Evolutionary conservation across 1,139 yeast genomes (phyloP).

Genomic region (Geotrichum fermentans): DNA sequence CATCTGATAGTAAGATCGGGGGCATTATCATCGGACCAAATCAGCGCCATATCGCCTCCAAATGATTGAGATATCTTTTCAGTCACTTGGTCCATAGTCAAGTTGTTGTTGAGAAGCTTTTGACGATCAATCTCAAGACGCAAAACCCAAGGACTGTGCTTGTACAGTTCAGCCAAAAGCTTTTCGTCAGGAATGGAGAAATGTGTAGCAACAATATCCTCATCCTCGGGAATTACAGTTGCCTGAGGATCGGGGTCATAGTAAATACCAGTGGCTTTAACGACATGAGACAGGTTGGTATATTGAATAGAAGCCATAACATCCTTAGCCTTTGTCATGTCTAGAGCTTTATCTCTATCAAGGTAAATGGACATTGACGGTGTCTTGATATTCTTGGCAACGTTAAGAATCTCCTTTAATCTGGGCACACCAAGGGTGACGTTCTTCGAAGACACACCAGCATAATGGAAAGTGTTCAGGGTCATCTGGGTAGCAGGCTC

Average conservation of each 20-base stretch:
- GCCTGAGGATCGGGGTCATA: slow-evolving; percentile 97
- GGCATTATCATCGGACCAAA: slow-evolving; percentile 99
- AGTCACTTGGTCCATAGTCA: slow-evolving; percentile 98
- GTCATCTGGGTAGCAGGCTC: slow-evolving; percentile 99
- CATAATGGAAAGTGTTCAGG: slow-evolving; percentile 97
- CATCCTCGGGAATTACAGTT: slow-evolving; percentile 93
- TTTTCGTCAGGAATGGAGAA: slow-evolving; percentile 97
- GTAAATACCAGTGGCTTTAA: slow-evolving; percentile 94
- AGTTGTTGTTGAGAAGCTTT: slow-evolving; percentile 94
- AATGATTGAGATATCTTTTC: slow-evolving; percentile 90
- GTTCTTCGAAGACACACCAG: slow-evolving; percentile 98
- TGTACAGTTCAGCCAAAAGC: slow-evolving; percentile 86
- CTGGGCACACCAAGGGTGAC: slow-evolving; percentile 99
- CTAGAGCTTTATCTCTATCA: slow-evolving; percentile 72
- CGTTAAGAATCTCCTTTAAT: slow-evolving; percentile 96
- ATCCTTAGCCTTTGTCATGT: slow-evolving; percentile 88
- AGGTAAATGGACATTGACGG: slow-evolving; percentile 93
- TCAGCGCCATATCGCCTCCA: slow-evolving; percentile 91
- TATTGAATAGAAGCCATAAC: slow-evolving; percentile 97
- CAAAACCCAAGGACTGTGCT: slow-evolving; percentile 95
- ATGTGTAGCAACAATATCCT: slow-evolving; percentile 94
- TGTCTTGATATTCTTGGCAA: slow-evolving; percentile 97
- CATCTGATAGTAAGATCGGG: slow-evolving; percentile 95
- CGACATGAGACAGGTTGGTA: slow-evolving; percentile 88
- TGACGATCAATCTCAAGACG: slow-evolving; percentile 98